Percentiles rank a stretch among this genome's conserved stretches.
Conservation (phyloP, 208 protist genomes). For the Wallacemonas sp. region DNA sequence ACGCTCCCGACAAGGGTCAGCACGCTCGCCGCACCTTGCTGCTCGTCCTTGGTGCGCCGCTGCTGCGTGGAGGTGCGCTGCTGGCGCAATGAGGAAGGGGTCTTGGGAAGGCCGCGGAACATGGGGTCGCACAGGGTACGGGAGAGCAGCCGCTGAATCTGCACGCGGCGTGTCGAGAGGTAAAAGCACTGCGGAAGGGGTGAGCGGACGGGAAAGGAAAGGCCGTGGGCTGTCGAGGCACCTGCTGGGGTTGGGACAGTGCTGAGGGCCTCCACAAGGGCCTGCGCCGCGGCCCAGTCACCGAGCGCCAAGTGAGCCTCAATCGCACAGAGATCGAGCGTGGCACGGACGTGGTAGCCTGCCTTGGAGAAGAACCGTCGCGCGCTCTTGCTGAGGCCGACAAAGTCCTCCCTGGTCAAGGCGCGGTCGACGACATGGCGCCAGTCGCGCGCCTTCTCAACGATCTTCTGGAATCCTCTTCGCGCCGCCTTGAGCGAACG, state of each 20-base stretch:
- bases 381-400: not conserved
- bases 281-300: not conserved
- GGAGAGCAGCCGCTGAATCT: constrained; percentile 6
- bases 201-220: not conserved
- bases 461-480: constrained; percentile 6
- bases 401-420: constrained; percentile 8
- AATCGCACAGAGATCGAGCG: constrained; percentile 1
- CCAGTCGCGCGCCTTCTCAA: constrained; percentile 8
- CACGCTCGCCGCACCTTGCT: not conserved
- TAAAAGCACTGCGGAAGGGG: constrained; percentile 6
- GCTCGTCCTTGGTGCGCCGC: not conserved
- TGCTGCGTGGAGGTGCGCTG: not conserved
- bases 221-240: not conserved
- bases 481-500: constrained; percentile 3
- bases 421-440: constrained; percentile 9
- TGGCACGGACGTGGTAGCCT: constrained; percentile 3
- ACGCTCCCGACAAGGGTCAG: not conserved
- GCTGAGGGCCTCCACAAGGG: not conserved
- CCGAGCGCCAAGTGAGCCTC: constrained; percentile 8
- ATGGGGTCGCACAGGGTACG: not conserved
- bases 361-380: not conserved
- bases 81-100: constrained; percentile 9
- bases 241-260: not conserved
- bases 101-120: constrained; percentile 11
- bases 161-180: constrained; percentile 1